Base-by-base conservation (phyloP, 2,329 filamentous ascomycete genomes). In the Amauroascus verrucosus region DNA sequence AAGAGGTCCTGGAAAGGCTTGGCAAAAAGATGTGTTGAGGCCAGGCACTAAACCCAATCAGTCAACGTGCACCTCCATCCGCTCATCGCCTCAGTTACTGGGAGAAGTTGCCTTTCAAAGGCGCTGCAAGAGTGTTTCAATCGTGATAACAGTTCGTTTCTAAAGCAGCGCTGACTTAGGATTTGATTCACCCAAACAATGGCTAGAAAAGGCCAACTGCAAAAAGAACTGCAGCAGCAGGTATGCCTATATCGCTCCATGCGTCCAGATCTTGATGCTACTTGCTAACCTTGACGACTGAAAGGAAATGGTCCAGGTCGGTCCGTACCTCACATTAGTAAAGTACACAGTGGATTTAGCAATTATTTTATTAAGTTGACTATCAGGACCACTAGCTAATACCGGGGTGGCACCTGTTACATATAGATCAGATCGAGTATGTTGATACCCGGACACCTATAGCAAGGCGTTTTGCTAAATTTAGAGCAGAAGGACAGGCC, bases 221-320 rank as follows among this genome's bases (percentile, higher is more conserved):
- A 54, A 32, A 49, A 54, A 37, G 47, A 45, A 40, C 45, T 20
- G 22, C 53, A 54, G 37, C 49, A 48, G 53, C 56, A 57, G 53
- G 56, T 57, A 54, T 49, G 53, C 11, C 5, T 20, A n/a, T n/a
- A n/a, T n/a, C n/a, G n/a, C 20, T 9, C n/a, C 14, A 44, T 32
- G 11, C 20, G 6, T 30, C 26, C 14, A 33, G 4, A 7, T 7
- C 3, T 46, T 33, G n/a, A 9, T 26, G 50, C 35, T 26, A 20
- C 32, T 48, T 30, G 35, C 54, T 56, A 43, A 54, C 48, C 45
- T 33, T 8, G n/a, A 32, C 38, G 13, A 46, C 51, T 48, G 6
- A n/a, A 53, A 97, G 88, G 93, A 98, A 79, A 98, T 98, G 93
- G 88, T 96, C 63, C 91, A 98, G 85, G 90, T 98, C 77, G 91